phyloP scores from a whole-genome alignment of 129 eudicot species.

The Mikania micrantha region DNA sequence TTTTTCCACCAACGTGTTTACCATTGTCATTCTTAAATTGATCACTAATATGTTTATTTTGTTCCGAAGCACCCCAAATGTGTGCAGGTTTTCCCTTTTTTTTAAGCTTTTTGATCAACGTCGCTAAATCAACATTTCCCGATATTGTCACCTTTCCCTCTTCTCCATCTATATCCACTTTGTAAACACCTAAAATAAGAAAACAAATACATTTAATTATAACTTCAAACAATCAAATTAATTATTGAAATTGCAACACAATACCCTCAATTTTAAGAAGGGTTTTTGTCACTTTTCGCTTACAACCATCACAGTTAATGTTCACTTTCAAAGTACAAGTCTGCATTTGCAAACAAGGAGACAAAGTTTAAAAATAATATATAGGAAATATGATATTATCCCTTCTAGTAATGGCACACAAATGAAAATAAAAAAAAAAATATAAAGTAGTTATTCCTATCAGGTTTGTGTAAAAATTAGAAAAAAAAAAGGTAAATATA shows the following conservation, averaged over 20 bases:
- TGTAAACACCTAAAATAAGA: conserved; percentile 45
- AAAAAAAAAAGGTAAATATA: too few species aligned
- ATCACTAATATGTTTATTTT: conserved; percentile 29
- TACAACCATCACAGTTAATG: conserved; percentile 91
- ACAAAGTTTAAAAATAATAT: too few species aligned
- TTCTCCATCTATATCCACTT: conserved; percentile 45
- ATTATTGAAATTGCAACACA: conserved; percentile 11
- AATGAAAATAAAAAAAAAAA: too few species aligned
- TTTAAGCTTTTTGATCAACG: conserved; percentile 50
- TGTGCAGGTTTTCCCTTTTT: conserved; percentile 62
- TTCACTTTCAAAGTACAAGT: conserved; percentile 81
- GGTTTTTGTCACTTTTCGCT: conserved; percentile 69
- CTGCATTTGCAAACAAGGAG: conserved; percentile 44
- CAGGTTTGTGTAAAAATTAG: too few species aligned
- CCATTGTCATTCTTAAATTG: too few species aligned
- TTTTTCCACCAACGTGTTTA: too few species aligned
- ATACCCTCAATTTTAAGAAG: conserved; percentile 82
- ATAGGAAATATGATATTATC: too few species aligned
- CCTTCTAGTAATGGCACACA: too few species aligned
- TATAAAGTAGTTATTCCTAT: too few species aligned
- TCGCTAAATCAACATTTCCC: conserved; percentile 44
- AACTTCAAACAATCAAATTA: conserved; percentile 2
- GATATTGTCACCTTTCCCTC: conserved; percentile 61
- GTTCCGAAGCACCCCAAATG: conserved; percentile 52
- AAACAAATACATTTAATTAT: too few species aligned